Base-by-base conservation (phyloP, 2,329 filamentous ascomycete genomes). In the Colletotrichum sp. region DNA sequence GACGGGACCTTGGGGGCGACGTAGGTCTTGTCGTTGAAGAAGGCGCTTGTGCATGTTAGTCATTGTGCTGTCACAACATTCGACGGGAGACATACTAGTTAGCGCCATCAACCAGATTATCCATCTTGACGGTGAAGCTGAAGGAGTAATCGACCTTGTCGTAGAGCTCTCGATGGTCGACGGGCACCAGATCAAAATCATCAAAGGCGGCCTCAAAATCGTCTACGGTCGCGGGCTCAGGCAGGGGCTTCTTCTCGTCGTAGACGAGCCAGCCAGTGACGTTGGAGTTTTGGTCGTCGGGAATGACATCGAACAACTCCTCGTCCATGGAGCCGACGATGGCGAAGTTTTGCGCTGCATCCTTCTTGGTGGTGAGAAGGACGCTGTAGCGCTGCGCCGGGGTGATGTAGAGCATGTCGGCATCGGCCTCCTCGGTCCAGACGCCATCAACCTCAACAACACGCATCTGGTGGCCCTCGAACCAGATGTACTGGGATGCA, bases 11-110 rank as follows among this genome's bases (percentile, higher is more conserved):
- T 92, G 24, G 91, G 93, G 3, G 83, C 74, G 6, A 90, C 87
- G 78, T 93, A 95, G 24, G 92, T 93, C 71, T 93, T 87, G 81
- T 92, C 90, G 83, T 94, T 94, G 81, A 91, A 86, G 78, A 90
- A 90, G 64, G 87, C 89, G 77, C 84, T 86, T n/a, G 0, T 10
- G 2, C 8, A 7, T 13, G 16, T 78, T 36, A 67, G 69, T 32
- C 12, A 26, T 15, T 8, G n/a, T 6, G 4, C 28, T 66, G 3
- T 21, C 12, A 21, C 39, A 48, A 6, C 7, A 15, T 24, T 12
- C 8, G 2, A 16, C n/a, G 43, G 13, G 5, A 13, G 9, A 63
- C 83, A 78, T 78, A 87, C 85, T 93, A 93, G 79, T 84, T 86
- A 26, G 90, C 90, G 2, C 94, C 94, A 74, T 96, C 89, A 26